Evolutionary conservation across 2,329 filamentous ascomycete genomes (phyloP), one percentile per base, ranked within the genome.

Genomic region (Trichoderma citrinoviride): DNA sequence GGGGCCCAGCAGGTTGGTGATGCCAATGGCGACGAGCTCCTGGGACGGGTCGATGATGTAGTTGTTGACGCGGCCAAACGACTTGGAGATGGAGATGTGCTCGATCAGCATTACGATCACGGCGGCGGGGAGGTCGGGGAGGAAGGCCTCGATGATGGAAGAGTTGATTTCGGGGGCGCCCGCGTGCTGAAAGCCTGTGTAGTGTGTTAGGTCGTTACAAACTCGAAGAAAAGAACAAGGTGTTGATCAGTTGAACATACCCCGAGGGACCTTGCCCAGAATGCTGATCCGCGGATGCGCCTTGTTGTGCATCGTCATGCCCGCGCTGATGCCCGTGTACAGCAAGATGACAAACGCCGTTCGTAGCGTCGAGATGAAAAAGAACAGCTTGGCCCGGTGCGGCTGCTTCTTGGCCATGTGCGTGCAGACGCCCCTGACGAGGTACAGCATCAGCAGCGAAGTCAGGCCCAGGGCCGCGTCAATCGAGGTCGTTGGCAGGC

Each of bases 81-180:
- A 92, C 77, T 93, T 93, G 43, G 90, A 89, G 69, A 93, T 93
- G 61, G 90, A 89, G 68, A 93, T 92, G 74, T 93, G 90, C 77
- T 93, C 90, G 64, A 93, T 90, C 33, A 93, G 81, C 64, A 93
- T 81, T 53, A 93, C 91, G 68, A 93, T 93, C 65, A 93, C 85
- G 1, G 88, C 86, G 12, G 88, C 88, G 0, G 91, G 90, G 10
- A 93, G 78, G 67, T 95, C 83, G 29, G 81, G 80, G 1, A 83
- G 81, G 69, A 93, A 89, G 3, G 86, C 77, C 1, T 78, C 80
- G 73, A 94, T 83, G 67, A 93, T 83, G 3, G 77, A 74, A 0
- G 73, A 74, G 73, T 87, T 86, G 71, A 93, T 78, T 0, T 76
- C 79, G 0, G 91, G 91, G 0, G 87, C 88, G 29, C 81, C 85